These are phyloP conservation scores for Cladosporium cucumerinum DNA, from an alignment of 2,329 filamentous ascomycete species.

Conservation along the genomic window DNA sequence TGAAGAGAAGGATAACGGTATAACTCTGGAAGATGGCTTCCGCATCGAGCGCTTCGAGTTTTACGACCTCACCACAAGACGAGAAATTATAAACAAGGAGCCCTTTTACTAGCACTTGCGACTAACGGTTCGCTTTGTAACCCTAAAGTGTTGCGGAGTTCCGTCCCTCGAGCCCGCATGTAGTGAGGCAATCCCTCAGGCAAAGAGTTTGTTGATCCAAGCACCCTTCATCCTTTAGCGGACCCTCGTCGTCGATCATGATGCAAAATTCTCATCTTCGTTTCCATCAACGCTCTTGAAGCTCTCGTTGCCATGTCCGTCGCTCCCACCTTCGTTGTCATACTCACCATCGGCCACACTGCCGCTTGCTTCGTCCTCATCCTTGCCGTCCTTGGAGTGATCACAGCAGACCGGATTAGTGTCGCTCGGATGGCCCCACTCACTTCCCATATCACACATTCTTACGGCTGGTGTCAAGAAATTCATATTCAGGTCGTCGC, in stretches of 20 bases:
- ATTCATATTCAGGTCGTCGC: background rate
- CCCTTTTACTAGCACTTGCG: slow-evolving; percentile 13
- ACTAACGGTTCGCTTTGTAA: background rate
- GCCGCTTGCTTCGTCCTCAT: background rate
- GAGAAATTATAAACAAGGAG: background rate
- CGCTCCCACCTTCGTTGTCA: background rate
- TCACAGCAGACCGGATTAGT: background rate
- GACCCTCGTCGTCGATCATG: background rate
- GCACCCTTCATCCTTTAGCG: background rate
- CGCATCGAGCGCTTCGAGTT: slow-evolving; percentile 10
- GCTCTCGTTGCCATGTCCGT: background rate
- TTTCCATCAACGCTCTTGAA: background rate
- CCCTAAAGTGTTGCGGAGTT: background rate
- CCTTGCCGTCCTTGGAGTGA: background rate
- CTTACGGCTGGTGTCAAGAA: background rate
- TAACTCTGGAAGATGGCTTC: slow-evolving; percentile 2
- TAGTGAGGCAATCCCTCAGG: background rate
- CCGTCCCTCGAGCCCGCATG: background rate
- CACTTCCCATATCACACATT: background rate
- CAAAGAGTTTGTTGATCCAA: no score
- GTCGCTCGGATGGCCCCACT: background rate
- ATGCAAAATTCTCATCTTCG: background rate
- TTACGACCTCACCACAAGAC: slow-evolving; percentile 7
- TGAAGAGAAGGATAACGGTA: slow-evolving; percentile 1
- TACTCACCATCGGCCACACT: background rate